A percentile compares a stretch with the other conserved stretches of the same genome.
phyloP scores from a whole-genome alignment of 805 yeast species.

The Hanseniaspora nectarophila region DNA sequence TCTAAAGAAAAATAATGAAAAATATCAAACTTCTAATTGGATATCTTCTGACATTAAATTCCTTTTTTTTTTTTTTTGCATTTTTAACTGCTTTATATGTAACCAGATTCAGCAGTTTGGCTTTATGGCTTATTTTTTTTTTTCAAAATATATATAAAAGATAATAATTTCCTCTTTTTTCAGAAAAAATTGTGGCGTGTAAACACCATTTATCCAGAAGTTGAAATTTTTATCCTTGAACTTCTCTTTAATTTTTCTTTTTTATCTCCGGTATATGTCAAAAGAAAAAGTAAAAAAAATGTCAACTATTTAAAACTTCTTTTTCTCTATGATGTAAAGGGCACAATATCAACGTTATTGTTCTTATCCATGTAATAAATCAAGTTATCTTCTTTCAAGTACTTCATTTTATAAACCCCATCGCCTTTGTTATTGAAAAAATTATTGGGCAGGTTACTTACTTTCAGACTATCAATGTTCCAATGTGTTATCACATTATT shows the following conservation, averaged over 20 bases:
- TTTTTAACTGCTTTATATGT: too few relatives aligned
- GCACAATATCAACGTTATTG: constrained; percentile 1
- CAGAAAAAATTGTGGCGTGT: not conserved
- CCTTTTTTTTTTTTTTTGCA: too few relatives aligned
- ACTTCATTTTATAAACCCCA: constrained; percentile 11
- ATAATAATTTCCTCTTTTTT: not conserved
- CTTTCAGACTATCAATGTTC: constrained; percentile 6
- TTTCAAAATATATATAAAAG: not conserved
- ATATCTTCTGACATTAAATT: not conserved
- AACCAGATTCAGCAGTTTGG: too few relatives aligned
- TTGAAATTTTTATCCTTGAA: too few relatives aligned
- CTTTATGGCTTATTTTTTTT: not conserved
- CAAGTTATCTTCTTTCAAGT: constrained; percentile 1
- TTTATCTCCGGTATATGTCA: too few relatives aligned
- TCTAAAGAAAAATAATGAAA: too few relatives aligned
- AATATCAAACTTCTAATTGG: not conserved
- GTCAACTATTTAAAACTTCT: not conserved
- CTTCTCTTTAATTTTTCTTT: not conserved
- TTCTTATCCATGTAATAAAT: not conserved
- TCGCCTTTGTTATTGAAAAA: not conserved
- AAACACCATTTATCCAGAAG: not conserved
- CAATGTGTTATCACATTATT: constrained; percentile 5
- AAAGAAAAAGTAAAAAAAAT: too few relatives aligned
- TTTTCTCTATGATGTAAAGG: not conserved
- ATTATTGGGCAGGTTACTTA: not conserved